phyloP scores from a whole-genome alignment of 2,329 filamentous ascomycete genomes.

The Colletotrichum sp. region DNA sequence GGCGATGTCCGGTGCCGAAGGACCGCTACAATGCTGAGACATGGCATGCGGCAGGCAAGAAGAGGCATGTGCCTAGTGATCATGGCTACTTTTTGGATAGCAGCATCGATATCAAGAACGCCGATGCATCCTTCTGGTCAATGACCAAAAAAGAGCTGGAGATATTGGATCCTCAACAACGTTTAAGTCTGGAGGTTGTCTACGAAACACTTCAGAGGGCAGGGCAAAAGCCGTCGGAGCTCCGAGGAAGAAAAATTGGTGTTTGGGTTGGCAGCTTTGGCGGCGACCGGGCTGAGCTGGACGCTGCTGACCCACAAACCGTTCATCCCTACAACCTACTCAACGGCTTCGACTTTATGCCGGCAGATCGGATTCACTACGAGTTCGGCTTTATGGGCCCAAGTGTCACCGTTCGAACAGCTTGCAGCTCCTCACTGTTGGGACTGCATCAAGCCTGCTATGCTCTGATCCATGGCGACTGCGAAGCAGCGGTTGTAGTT shows the following conservation, averaged over 20 bases:
- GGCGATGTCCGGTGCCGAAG: neutral
- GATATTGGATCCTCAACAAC: conserved; percentile 35
- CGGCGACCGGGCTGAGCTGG: conserved; percentile 26
- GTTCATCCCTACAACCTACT: conserved; percentile 20
- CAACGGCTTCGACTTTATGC: conserved; percentile 19
- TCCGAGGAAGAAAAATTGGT: conserved; percentile 29
- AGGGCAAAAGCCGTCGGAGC: conserved; percentile 28
- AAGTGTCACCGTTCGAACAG: conserved; percentile 38
- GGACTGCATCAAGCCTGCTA: conserved; percentile 36
- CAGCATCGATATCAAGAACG: neutral
- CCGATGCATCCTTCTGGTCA: conserved; percentile 1
- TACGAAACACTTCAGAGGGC: conserved; percentile 34
- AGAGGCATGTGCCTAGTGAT: neutral
- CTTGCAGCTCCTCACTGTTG: conserved; percentile 36
- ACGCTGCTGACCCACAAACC: neutral
- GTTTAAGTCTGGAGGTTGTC: conserved; percentile 33
- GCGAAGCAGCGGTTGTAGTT: conserved; percentile 33
- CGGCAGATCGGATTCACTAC: conserved; percentile 27
- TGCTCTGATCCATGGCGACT: conserved; percentile 30
- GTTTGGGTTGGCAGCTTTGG: conserved; percentile 31
- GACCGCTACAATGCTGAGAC: neutral
- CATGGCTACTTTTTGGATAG: conserved; percentile 6
- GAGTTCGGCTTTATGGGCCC: conserved; percentile 31
- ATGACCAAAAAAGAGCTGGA: conserved; percentile 5
- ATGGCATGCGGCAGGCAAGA: neutral